Base-by-base conservation (phyloP, 2,329 filamentous ascomycete species). In the Fusarium robinianum region DNA sequence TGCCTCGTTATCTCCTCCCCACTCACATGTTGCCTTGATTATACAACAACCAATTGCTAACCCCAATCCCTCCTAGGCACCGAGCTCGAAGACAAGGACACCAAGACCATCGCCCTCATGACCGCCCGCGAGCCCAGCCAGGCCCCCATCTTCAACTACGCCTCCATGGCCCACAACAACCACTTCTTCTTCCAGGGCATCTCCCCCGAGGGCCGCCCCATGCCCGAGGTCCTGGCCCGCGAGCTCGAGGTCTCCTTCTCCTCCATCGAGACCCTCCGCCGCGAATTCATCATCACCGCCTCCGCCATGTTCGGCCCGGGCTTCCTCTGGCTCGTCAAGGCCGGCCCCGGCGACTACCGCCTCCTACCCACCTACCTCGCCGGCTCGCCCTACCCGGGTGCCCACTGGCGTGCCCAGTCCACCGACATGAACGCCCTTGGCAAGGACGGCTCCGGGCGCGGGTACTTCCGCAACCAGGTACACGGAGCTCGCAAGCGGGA, bases 111-210 rank as follows among this genome's bases (percentile, higher is more conserved):
- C 63, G 71, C 88, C 63, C 76, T 92, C 63, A 76, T 82, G 63
- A 85, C 85, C 46, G 88, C 92, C 48, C 89, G 90, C 68, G 81
- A 94, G 63, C 86, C 92, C 30, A 77, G 78, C 57, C 77, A 80
- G 52, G 94, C 94, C 27, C 78, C 85, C 59, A 75, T 86, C 66
- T 99, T 99, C 83, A 99, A 97, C 80, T 83, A 95, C 68, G 94
- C 94, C 68, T 95, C 89, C 61, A 95, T 95, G 88, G 88, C 90
- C 42, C 87, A 88, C 78, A 97, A 97, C 81, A 96, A 83, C 68
- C 74, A 83, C 66, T 86, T 90, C 76, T 92, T 90, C 80, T 91
- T 92, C 78, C 67, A 80, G 57, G 71, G 76, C 63, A 65, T 74
- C 52, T 60, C 67, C 41, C 70, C 70, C 41, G 39, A 51, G 67